Evolutionary conservation across 352 stramenopile species (phyloP).

Genomic region (Thraustochytrium striatum): DNA sequence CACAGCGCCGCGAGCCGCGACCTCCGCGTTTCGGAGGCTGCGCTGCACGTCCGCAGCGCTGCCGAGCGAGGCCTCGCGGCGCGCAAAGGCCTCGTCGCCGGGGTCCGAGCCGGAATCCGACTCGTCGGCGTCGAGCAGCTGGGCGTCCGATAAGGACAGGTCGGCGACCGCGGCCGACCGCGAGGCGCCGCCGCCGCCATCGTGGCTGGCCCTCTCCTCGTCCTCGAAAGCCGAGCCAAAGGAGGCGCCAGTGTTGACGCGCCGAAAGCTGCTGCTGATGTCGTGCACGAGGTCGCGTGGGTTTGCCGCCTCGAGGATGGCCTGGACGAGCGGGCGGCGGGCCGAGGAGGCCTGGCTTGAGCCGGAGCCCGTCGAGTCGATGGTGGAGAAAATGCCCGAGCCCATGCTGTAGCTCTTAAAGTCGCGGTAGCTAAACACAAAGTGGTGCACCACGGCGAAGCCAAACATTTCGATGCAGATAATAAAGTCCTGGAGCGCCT

Average conservation of each 20-base stretch:
- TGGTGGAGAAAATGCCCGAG: neutral
- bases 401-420: constrained; percentile 52
- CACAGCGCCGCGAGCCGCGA: too few species aligned
- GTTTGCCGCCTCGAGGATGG: constrained; percentile 26
- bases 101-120: too few species aligned
- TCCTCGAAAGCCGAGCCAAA: constrained; percentile 17
- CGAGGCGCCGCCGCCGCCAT: too few species aligned
- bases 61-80: too few species aligned
- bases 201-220: too few species aligned
- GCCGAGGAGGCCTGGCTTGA: neutral
- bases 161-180: too few species aligned
- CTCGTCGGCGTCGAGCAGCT: too few species aligned
- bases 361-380: neutral
- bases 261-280: constrained; percentile 1
- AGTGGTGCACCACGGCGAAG: constrained; percentile 83
- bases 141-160: too few species aligned
- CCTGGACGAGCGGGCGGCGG: neutral
- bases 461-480: constrained; percentile 91
- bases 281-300: constrained; percentile 37
- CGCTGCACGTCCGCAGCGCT: too few species aligned
- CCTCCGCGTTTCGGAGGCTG: too few species aligned
- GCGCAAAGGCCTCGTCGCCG: too few species aligned
- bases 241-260: neutral
- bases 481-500: constrained; percentile 84
- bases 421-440: constrained; percentile 83